Base-by-base conservation (phyloP, 768 basidiomycete genomes). In the Mycena rosella region DNA sequence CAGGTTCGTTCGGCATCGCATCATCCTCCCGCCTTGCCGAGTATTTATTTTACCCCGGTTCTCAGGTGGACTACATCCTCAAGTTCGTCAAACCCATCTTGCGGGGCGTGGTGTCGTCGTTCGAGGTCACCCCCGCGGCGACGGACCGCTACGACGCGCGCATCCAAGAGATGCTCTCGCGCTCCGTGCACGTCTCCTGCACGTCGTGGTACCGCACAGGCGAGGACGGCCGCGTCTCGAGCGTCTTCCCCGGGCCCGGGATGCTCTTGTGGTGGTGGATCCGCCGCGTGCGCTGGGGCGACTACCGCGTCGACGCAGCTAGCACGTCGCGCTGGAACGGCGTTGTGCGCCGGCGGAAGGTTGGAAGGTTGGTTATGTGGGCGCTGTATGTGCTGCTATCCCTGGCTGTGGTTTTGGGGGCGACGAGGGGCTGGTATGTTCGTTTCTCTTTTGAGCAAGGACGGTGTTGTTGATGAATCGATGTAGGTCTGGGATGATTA, bases 81-180 rank as follows among this genome's bases (percentile, higher is more conserved):
- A 79, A 87, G 69, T 73, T 89, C 63, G 81, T 88, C 74, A 80
- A 82, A 74, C 88, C 88, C 29, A 77, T 90, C 53, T 55, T 90
- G 22, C 76, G 80, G 38, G 83, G 85, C 34, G 76, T 81, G 68
- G 83, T 83, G 26, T 83, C 81, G 73, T 85, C 86, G 14, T 82
- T 89, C 63, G 84, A 84, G 66, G 79, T 89, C 14, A 84, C 75
- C 27, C 77, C 82, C 47, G 78, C 83, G 27, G 85, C 83, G 7
- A 84, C 84, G 34, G 81, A 83, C 52, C 70, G 75, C 59, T 89
- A 89, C 75, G 87, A 90, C 65, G 74, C 70, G 42, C 85, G 84
- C 84, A 66, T 91, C 65, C 86, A 87, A 69, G 71, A 72, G 24
- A 82, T 86, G 38, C 77, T 89, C 52, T 70, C 74, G 60, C 78